Conservation (phyloP, 2,329 filamentous ascomycete species). For the Cordyceps cicadae region DNA sequence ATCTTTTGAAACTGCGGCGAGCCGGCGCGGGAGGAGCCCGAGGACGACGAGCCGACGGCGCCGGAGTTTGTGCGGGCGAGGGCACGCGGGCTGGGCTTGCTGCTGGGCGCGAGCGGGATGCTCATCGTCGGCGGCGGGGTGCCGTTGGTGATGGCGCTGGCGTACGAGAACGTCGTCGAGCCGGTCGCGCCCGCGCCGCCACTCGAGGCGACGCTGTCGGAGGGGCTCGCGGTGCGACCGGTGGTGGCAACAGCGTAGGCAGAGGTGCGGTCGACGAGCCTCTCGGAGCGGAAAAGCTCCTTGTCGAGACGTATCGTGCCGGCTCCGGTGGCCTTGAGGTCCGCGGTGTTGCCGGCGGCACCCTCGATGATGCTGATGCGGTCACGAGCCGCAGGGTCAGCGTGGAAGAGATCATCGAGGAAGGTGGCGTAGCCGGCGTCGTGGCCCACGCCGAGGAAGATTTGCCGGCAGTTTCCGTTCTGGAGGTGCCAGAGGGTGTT, state of each 20-base stretch:
- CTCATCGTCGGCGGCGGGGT: conserved; percentile 35
- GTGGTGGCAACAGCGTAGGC: conserved; percentile 10
- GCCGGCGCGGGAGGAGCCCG: background rate
- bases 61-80: conserved; percentile 3
- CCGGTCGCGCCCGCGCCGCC: conserved; percentile 20
- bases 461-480: conserved; percentile 53
- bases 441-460: conserved; percentile 54
- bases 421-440: conserved; percentile 54
- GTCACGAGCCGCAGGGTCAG: conserved; percentile 34
- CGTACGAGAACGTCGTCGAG: conserved; percentile 24
- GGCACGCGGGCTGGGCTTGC: conserved; percentile 13
- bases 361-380: conserved; percentile 49
- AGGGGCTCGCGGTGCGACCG: conserved; percentile 13
- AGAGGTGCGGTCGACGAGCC: conserved; percentile 32
- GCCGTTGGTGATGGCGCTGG: conserved; percentile 32
- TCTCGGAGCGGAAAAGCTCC: conserved; percentile 46
- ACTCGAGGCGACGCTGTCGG: conserved; percentile 34
- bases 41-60: background rate
- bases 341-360: conserved; percentile 34
- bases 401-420: conserved; percentile 44
- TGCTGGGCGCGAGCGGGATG: conserved; percentile 31
- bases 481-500: conserved; percentile 47
- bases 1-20: conserved; percentile 17
- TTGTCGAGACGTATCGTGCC: conserved; percentile 37
- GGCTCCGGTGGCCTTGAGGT: conserved; percentile 39